Evolutionary conservation across 192 early-diverging fungal genomes (phyloP), one percentile per base, ranked within the genome.

Genomic region (Gryganskiella cystojenkinii): DNA sequence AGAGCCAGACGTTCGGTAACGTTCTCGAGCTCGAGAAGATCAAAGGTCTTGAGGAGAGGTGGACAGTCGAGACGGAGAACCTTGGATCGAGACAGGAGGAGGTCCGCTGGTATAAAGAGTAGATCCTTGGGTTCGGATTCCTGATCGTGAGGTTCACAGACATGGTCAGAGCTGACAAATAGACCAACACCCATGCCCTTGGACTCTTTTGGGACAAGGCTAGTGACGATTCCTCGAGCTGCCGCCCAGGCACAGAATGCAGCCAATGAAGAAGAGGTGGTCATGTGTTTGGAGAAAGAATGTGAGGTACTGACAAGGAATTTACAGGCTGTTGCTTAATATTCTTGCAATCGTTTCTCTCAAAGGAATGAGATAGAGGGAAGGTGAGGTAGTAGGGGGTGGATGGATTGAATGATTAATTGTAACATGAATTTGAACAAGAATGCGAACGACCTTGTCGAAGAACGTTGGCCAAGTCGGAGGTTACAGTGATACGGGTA

Each of bases 1-100:
- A 88, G 31, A 13, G 65, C 56, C 5, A 83, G 55, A 5, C 81
- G 51, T 51, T 88, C 82, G 8, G 67, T 67, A 7, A 82, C 6
- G 6, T 55, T 49, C 22, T 64, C 37, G 0, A 6, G 19, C 25
- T 54, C 53, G 8, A 78, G 31, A 30, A 40, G 20, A 20, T 24
- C 42, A 24, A 78, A 45, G 14, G 74, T 54, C 14, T 31, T 25
- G 22, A 50, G 44, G 2, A 78, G 20, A 22, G n/a, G 19, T 19
- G 17, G 4, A 17, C 46, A 44, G 5, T 34, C 7, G 14, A 68
- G 10, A 4, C 34, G 10, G 4, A 69, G 30, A 30, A 69, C 42
- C 14, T 46, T 45, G 3, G 66, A 62, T 17, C 67, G 59, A 19
- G 47, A 64, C 3, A 78, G 65, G 10, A 64, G 31, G n/a, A 68